Evolutionary conservation across 116 monocot genomes (phyloP), one percentile per base, ranked within the genome.

Genomic region (Trichopus zeylanicus): DNA sequence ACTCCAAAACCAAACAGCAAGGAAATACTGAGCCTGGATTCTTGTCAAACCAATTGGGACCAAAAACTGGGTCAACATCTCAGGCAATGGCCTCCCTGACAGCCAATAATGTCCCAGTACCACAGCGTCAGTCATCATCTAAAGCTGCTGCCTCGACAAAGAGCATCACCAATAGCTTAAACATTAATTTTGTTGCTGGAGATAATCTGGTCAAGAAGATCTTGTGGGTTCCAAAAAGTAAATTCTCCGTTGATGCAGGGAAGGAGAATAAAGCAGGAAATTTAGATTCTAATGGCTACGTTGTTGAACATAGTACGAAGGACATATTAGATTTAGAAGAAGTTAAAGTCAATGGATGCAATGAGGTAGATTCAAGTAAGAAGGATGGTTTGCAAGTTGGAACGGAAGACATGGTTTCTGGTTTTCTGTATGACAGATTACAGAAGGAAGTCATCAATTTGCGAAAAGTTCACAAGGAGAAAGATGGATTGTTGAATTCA

Each of bases 381-480:
- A 35, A 60, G 27, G 21, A 57, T 13, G 9, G 20, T 28, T n/a
- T 30, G 21, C 57, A 66, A 31, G 61, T 65, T 56, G 48, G 22
- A 5, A 30, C 15, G 30, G 38, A 70, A 39, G 77, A 77, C 53
- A 31, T 67, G 57, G 70, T 76, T 23, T 81, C 82, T 6, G 76
- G 77, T 47, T 66, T 73, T 33, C 66, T 77, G 25, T 77, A 73
- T 70, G 82, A 82, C 26, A 70, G 49, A 62, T 29, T 82, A 46
- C 74, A 83, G 27, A 69, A 69, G 54, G 83, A 78, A 47, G 55
- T 75, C 10, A 65, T 84, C 22, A 56, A 29, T 15, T 56, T 62
- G 11, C 75, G 78, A 59, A 78, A 72, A 72, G 65, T 52, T 31
- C 58, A 72, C 21, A 65, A 72, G 57, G 49, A 69, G 26, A 84